Percentiles rank a stretch among this genome's conserved stretches.
These are phyloP conservation scores for Fusarium sp. DNA, from an alignment of 2,329 filamentous ascomycete species.

Conservation along the genomic window DNA sequence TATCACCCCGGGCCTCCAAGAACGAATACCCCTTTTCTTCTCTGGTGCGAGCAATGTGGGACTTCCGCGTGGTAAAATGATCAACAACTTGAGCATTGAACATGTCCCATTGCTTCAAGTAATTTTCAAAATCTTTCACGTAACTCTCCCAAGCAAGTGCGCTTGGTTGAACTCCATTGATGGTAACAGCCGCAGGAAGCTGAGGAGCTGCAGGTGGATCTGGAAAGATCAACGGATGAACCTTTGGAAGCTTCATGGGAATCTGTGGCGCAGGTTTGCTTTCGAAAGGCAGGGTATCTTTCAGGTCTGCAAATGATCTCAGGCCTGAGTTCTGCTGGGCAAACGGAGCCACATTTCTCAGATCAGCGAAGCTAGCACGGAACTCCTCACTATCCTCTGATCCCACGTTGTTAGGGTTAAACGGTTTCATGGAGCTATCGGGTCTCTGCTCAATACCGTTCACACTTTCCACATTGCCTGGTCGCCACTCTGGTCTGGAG, in stretches of 20 bases:
- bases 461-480: conserved; percentile 58
- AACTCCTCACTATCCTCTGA: conserved; percentile 70
- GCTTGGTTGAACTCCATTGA: conserved; percentile 60
- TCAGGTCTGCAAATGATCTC: conserved; percentile 67
- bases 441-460: conserved; percentile 42
- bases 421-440: conserved; percentile 40
- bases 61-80: conserved; percentile 67
- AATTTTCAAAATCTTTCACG: conserved; percentile 64
- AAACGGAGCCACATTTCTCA: conserved; percentile 69
- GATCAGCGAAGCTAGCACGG: conserved; percentile 64
- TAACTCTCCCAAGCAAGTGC: conserved; percentile 63
- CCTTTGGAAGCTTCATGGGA: conserved; percentile 53
- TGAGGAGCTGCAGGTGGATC: conserved; percentile 63
- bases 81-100: conserved; percentile 67
- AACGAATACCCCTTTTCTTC: conserved; percentile 60
- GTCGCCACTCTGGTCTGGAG: conserved; percentile 69
- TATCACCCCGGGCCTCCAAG: conserved; percentile 57
- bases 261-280: conserved; percentile 62
- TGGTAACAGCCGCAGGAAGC: conserved; percentile 58
- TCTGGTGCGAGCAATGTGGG: conserved; percentile 55
- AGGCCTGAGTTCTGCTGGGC: conserved; percentile 62
- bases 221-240: conserved; percentile 60
- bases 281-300: conserved; percentile 68
- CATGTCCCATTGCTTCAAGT: conserved; percentile 62
- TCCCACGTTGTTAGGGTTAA: conserved; percentile 57